Evolutionary conservation across 2,329 filamentous ascomycete species (phyloP).

Genomic region (Thelonectria rubi): DNA sequence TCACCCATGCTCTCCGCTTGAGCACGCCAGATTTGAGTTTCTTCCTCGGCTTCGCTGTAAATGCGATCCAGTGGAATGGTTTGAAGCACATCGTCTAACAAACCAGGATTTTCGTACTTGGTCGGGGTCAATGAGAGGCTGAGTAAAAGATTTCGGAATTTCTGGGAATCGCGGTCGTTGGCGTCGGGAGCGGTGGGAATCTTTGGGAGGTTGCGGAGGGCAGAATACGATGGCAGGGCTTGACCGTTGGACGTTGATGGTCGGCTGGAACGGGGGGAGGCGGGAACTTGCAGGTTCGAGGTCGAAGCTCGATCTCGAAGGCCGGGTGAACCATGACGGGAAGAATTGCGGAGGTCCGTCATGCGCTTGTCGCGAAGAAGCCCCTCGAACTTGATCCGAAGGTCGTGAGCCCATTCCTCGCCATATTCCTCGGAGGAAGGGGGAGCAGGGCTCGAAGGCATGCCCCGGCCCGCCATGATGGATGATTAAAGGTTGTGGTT

Average conservation of each 20-base stretch:
- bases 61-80: slow-evolving; percentile 89
- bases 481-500: slow-evolving; percentile 13
- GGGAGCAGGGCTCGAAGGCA: slow-evolving; percentile 45
- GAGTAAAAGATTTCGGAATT: slow-evolving; percentile 83
- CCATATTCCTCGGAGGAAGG: slow-evolving; percentile 59
- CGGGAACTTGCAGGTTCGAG: slow-evolving; percentile 54
- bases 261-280: slow-evolving; percentile 52
- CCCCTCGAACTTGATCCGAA: slow-evolving; percentile 87
- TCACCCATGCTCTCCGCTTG: slow-evolving; percentile 88
- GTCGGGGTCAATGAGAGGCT: slow-evolving; percentile 87
- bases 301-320: slow-evolving; percentile 61
- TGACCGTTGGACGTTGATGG: slow-evolving; percentile 59
- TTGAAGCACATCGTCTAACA: slow-evolving; percentile 90
- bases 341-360: slow-evolving; percentile 70
- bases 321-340: slow-evolving; percentile 68
- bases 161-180: slow-evolving; percentile 72
- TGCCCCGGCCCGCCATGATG: slow-evolving; percentile 52
- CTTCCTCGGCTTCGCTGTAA: slow-evolving; percentile 93
- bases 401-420: slow-evolving; percentile 79
- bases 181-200: slow-evolving; percentile 76
- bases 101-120: slow-evolving; percentile 95
- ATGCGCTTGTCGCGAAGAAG: slow-evolving; percentile 86
- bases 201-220: slow-evolving; percentile 60
- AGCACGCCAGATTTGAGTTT: slow-evolving; percentile 85
- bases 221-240: slow-evolving; percentile 58